Conservation (phyloP, 164 flowering plant genomes). For the Echeveria elegans region DNA sequence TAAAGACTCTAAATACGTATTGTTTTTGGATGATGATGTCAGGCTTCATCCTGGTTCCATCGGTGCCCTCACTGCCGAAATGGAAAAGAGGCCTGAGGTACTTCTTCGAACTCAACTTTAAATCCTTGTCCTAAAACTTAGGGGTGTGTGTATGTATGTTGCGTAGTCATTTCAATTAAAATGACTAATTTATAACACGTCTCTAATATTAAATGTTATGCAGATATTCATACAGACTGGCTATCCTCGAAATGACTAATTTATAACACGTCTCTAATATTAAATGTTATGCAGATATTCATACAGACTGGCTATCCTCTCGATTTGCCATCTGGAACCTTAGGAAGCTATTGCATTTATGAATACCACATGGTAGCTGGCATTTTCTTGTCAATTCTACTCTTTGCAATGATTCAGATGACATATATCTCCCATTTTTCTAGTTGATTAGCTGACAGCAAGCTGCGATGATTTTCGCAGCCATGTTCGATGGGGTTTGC, state of each 20-base stretch:
- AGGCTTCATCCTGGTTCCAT: slow-evolving; percentile 92
- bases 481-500: slow-evolving; percentile 99
- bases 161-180: neutral
- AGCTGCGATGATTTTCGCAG: slow-evolving; percentile 27
- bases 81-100: slow-evolving; percentile 93
- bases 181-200: neutral
- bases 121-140: neutral
- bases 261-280: slow-evolving; percentile 2
- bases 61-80: slow-evolving; percentile 86
- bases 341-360: slow-evolving; percentile 97
- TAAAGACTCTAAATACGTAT: slow-evolving; percentile 81
- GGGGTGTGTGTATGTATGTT: neutral
- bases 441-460: neutral
- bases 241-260: no score
- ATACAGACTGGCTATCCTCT: slow-evolving; percentile 99
- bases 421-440: neutral
- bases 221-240: slow-evolving; percentile 99
- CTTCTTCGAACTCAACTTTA: neutral
- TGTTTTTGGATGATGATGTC: slow-evolving; percentile 95
- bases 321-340: slow-evolving; percentile 94
- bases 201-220: slow-evolving; percentile 18
- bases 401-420: neutral
- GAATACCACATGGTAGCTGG: slow-evolving; percentile 95
- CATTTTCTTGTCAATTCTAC: neutral
- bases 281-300: slow-evolving; percentile 67